A percentile compares a stretch with the other conserved stretches of the same genome.
phyloP scores from a whole-genome alignment of 495 filamentous ascomycete genomes.

The Pseudoneurospora amorphoporcata region DNA sequence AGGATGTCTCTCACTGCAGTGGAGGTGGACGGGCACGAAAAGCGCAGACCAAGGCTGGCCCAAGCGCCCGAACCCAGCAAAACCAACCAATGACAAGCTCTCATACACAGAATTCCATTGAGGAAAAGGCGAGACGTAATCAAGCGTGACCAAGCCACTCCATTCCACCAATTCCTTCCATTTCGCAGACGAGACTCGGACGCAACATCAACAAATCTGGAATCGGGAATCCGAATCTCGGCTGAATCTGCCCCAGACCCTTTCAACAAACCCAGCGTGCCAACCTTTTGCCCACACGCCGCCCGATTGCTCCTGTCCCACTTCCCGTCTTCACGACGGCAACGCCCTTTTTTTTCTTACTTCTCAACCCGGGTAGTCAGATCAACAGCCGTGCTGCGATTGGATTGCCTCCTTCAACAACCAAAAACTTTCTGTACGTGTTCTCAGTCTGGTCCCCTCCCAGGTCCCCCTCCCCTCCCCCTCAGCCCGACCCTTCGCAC shows the following conservation, averaged over 20 bases:
- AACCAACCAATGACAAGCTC: not conserved
- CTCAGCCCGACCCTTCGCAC: not conserved
- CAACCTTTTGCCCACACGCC: not conserved
- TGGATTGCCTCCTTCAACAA: not conserved
- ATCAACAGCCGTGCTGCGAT: not conserved
- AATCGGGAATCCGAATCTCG: not conserved
- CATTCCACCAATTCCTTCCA: not conserved
- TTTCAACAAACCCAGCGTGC: not conserved
- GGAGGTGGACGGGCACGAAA: not conserved
- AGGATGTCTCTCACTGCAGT: not conserved
- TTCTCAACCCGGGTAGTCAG: not conserved
- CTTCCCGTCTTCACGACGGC: not conserved
- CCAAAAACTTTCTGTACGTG: not conserved
- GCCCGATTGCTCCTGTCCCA: not conserved
- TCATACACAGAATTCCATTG: not conserved
- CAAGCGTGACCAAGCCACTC: not conserved
- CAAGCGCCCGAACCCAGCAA: not conserved
- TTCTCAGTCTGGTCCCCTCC: not conserved
- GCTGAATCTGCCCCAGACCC: not conserved
- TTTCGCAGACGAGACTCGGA: not conserved
- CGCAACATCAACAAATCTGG: not conserved
- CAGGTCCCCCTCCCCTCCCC: not conserved
- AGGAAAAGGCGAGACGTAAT: not conserved
- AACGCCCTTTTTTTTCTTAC: not conserved
- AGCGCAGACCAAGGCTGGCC: not conserved